Conservation (phyloP, 768 basidiomycete genomes). For the Tricholoma furcatifolium region DNA sequence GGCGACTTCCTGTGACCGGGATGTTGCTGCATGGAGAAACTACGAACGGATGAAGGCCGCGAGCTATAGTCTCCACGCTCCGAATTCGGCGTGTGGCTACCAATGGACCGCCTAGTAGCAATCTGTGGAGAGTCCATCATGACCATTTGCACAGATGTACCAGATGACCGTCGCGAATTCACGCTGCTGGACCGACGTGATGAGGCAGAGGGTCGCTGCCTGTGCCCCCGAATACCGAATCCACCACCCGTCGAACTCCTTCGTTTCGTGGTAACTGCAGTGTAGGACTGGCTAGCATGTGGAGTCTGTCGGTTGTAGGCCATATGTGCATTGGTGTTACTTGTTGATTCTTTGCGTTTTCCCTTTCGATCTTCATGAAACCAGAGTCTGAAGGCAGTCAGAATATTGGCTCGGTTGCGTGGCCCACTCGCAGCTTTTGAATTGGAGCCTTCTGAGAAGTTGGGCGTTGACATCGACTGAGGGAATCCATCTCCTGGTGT, state of each 20-base stretch:
- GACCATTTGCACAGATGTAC: constrained; percentile 46
- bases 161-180: constrained; percentile 75
- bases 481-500: constrained; percentile 49
- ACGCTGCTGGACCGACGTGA: constrained; percentile 90
- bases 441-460: constrained; percentile 29
- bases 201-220: constrained; percentile 71
- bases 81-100: constrained; percentile 84
- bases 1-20: constrained; percentile 77
- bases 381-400: constrained; percentile 87
- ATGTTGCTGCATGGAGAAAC: constrained; percentile 61
- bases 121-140: constrained; percentile 63
- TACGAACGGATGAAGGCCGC: constrained; percentile 84
- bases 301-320: constrained; percentile 20
- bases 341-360: constrained; percentile 62
- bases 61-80: constrained; percentile 79
- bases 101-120: constrained; percentile 68
- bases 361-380: constrained; percentile 91
- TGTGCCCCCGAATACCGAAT: constrained; percentile 38
- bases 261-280: constrained; percentile 45
- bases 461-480: constrained; percentile 45
- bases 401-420: constrained; percentile 74
- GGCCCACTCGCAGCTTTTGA: constrained; percentile 20
- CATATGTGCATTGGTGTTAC: constrained; percentile 25
- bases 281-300: constrained; percentile 12
- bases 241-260: constrained; percentile 34